Evolutionary conservation across 345 rosid genomes (phyloP).

Genomic region (Kandelia obovata): DNA sequence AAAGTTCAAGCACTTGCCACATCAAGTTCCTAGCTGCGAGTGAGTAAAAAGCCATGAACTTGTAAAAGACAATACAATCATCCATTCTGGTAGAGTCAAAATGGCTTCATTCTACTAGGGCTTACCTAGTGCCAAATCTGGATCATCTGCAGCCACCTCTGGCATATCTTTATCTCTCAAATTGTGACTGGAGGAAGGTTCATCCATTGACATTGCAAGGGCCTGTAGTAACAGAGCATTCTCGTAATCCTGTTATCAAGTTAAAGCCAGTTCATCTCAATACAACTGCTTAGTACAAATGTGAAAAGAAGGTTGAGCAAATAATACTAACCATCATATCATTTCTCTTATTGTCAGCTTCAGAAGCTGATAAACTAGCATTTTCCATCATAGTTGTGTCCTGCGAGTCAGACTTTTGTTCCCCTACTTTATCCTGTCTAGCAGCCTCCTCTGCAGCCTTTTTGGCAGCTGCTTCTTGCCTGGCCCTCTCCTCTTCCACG

Average conservation of each 20-base stretch:
- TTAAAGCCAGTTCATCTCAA: neutral
- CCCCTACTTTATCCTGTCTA: constrained; percentile 48
- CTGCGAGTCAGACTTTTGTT: constrained; percentile 43
- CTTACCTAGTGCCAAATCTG: constrained; percentile 57
- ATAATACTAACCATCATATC: constrained; percentile 41
- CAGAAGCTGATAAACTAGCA: constrained; percentile 39
- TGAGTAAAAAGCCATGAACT: too few species aligned
- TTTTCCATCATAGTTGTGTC: constrained; percentile 51
- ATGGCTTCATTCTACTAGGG: neutral
- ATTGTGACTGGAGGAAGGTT: constrained; percentile 43
- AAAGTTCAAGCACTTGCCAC: constrained; percentile 1
- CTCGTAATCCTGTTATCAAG: constrained; percentile 41
- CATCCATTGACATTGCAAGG: constrained; percentile 63
- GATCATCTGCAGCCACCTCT: constrained; percentile 51
- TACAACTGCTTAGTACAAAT: neutral
- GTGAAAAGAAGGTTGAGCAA: neutral
- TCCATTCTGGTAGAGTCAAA: neutral
- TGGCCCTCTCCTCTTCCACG: constrained; percentile 76
- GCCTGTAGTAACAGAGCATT: constrained; percentile 54
- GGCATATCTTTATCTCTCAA: constrained; percentile 56
- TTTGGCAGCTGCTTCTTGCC: constrained; percentile 76
- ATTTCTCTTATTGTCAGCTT: constrained; percentile 39
- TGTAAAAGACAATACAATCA: neutral
- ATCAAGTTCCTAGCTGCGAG: neutral
- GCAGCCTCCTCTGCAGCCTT: constrained; percentile 60